Base-by-base conservation (phyloP, 2,329 filamentous ascomycete genomes). In the Simplicillium aogashimaense region DNA sequence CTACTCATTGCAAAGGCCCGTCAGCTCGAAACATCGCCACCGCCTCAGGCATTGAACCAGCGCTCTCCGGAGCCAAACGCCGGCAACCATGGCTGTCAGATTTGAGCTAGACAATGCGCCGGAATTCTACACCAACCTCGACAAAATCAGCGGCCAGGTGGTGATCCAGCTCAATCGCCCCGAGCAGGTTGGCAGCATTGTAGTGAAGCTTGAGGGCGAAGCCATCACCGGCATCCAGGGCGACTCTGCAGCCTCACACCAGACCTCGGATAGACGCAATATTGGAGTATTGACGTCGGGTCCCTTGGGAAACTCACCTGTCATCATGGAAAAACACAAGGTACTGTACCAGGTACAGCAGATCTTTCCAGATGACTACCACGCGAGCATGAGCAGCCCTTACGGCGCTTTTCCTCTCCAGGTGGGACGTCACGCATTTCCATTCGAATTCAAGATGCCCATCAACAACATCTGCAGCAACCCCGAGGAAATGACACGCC, bases 121-220 rank as follows among this genome's bases (percentile, higher is more conserved):
- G 47, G 72, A 78, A 49, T 83, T 83, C 66, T 86, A 83, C 60
- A 90, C 86, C 38, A 90, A 90, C 55, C 77, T 89, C 51, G 86
- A 90, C 59, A 65, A 74, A 45, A 73, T 92, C 44, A 71, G 68
- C 25, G 86, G 86, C 40, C 69, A 71, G 43, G 62, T 81, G 20
- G 54, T 78, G 37, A 59, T 82, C 25, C 58, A 53, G 15, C 61
- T 81, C 47, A 78, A 73, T 38, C 82, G 81, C 47, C 64, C 83
- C 40, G 85, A 90, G 57, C 69, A 74, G 41, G 71, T 90, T 37
- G 76, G 77, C 37, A 83, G 78, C 39, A 80, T 92, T 46, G 69
- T 86, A 30, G 84, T 90, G 53, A 92, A 92, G 66, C 75, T 92
- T 28, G 86, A 92, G 56, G 86, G 86, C 49, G 84, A 92, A 62